Evolutionary conservation across 2,329 filamentous ascomycete genomes (phyloP).

Genomic region (Apiospora aurea): DNA sequence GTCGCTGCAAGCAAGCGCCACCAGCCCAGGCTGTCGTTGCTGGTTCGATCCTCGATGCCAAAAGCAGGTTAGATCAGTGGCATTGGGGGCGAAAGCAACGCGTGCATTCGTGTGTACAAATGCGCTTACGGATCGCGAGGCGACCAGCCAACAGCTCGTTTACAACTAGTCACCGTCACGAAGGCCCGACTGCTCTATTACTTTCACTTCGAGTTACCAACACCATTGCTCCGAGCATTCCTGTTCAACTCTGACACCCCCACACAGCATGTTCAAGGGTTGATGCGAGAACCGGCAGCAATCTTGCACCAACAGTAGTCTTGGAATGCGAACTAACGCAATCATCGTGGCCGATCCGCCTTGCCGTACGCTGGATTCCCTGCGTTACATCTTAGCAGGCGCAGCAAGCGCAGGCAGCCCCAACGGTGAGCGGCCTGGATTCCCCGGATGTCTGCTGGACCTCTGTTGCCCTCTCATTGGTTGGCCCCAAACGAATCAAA

Average conservation of each 20-base stretch:
- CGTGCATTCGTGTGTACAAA: neutral
- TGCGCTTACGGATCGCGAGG: neutral
- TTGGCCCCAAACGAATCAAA: neutral
- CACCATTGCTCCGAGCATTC: constrained; percentile 2
- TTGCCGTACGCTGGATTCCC: neutral
- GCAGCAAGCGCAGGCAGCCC: neutral
- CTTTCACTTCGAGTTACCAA: neutral
- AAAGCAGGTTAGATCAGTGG: neutral
- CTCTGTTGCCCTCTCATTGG: neutral
- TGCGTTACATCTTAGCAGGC: constrained; percentile 1
- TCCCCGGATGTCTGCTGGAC: neutral
- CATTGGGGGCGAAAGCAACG: constrained; percentile 12
- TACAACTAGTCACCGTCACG: neutral
- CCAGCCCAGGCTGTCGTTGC: neutral
- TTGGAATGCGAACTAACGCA: constrained; percentile 5
- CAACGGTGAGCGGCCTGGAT: neutral
- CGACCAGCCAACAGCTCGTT: neutral
- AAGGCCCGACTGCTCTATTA: neutral
- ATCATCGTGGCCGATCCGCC: neutral
- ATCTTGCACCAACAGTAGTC: neutral
- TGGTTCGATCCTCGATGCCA: neutral
- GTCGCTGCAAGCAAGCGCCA: constrained; percentile 4
- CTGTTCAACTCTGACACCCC: neutral
- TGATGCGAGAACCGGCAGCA: neutral
- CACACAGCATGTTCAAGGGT: neutral